phyloP scores from a whole-genome alignment of 2,329 filamentous ascomycete species.

The Truncatella angustata region DNA sequence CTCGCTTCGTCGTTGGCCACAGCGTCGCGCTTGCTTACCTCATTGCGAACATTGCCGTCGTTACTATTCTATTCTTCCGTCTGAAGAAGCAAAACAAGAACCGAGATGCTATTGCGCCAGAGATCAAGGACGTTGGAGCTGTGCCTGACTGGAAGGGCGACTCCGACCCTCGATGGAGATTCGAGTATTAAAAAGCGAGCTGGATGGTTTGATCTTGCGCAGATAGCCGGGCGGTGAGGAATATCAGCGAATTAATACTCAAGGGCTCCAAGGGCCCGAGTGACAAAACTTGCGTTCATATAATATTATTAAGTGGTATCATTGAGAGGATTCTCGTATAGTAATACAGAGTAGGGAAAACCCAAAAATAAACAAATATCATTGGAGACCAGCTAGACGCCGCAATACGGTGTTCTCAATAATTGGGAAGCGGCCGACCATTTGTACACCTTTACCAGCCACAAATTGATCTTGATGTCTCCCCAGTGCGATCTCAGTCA shows the following conservation, averaged over 20 bases:
- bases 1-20: constrained; percentile 65
- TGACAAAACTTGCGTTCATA: background rate
- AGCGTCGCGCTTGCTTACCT: constrained; percentile 65
- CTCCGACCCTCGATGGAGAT: constrained; percentile 64
- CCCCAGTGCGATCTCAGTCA: constrained; percentile 46
- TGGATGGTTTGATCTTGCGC: background rate
- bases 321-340: background rate
- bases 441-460: constrained; percentile 20
- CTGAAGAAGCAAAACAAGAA: constrained; percentile 57
- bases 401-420: constrained; percentile 28
- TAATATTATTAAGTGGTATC: background rate
- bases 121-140: constrained; percentile 48
- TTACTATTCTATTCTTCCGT: constrained; percentile 48
- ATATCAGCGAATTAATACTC: too few relatives aligned
- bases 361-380: background rate
- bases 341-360: background rate
- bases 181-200: constrained; percentile 46
- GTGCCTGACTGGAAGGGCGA: constrained; percentile 59
- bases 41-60: constrained; percentile 54
- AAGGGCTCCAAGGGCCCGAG: too few relatives aligned
- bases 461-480: constrained; percentile 24
- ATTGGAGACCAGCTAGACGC: constrained; percentile 18
- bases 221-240: too few relatives aligned
- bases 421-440: constrained; percentile 27
- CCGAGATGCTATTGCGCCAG: constrained; percentile 41